Evolutionary conservation across 345 rosid genomes (phyloP).

Genomic region (Brassica cretica): DNA sequence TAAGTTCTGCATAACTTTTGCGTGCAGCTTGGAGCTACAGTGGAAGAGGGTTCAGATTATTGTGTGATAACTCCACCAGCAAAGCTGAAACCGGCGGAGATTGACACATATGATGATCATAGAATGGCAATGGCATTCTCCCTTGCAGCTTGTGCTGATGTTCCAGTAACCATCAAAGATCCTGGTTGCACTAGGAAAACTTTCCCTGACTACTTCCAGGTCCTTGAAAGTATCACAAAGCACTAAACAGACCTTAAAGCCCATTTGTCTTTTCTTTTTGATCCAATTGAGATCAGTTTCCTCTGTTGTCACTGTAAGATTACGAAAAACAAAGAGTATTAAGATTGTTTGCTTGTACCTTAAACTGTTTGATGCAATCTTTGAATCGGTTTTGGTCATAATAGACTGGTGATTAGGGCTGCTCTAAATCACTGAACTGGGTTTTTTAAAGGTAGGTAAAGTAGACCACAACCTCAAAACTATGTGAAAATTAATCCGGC

Average conservation of each 20-base stretch:
- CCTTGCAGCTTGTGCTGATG: constrained; percentile 93
- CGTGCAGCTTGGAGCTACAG: constrained; percentile 89
- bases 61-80: constrained; percentile 95
- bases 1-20: background rate
- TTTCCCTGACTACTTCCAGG: constrained; percentile 93
- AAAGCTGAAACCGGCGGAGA: constrained; percentile 65
- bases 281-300: constrained; percentile 18
- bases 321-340: background rate
- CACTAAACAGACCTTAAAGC: constrained; percentile 25
- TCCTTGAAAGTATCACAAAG: constrained; percentile 71
- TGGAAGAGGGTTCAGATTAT: constrained; percentile 94
- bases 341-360: constrained; percentile 5
- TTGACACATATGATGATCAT: constrained; percentile 95
- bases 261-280: constrained; percentile 4
- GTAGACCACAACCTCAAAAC: too few relatives aligned
- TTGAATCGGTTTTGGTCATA: constrained; percentile 38
- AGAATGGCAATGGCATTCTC: constrained; percentile 99
- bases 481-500: background rate
- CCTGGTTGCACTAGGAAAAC: constrained; percentile 93
- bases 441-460: too few relatives aligned
- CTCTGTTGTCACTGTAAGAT: constrained; percentile 17
- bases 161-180: constrained; percentile 89
- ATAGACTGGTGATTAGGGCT: too few relatives aligned
- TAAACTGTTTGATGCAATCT: constrained; percentile 11
- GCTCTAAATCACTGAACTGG: too few relatives aligned